Conservation (phyloP, 352 stramenopile species). For the Albugo laibachii region DNA sequence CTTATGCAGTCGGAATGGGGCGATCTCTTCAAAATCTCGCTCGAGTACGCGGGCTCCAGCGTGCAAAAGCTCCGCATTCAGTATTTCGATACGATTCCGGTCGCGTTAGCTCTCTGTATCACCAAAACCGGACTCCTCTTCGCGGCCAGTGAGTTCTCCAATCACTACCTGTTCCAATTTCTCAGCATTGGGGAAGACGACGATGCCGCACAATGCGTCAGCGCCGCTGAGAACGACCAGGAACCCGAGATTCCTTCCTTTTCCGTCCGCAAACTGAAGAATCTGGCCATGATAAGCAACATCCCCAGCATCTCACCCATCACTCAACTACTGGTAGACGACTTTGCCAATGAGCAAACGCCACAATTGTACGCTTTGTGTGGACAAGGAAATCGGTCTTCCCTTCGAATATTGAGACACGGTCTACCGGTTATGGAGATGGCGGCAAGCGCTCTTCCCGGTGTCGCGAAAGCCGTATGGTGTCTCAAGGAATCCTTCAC, state of each 20-base stretch:
- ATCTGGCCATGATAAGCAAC: conserved; percentile 59
- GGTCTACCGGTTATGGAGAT: conserved; percentile 93
- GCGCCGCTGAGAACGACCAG: conserved; percentile 14
- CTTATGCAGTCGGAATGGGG: conserved; percentile 95
- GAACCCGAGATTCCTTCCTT: conserved; percentile 23
- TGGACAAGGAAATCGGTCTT: conserved; percentile 83
- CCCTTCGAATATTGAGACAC: conserved; percentile 90
- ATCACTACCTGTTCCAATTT: conserved; percentile 97
- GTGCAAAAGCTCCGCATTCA: conserved; percentile 78
- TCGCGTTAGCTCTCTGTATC: conserved; percentile 89
- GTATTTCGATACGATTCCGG: conserved; percentile 94
- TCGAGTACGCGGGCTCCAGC: conserved; percentile 67
- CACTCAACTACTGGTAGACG: conserved; percentile 89
- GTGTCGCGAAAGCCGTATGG: conserved; percentile 89
- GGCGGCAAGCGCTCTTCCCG: conserved; percentile 89
- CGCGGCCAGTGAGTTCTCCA: conserved; percentile 90
- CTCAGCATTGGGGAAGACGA: conserved; percentile 89
- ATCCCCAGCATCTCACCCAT: conserved; percentile 83
- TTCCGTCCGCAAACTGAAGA: conserved; percentile 71
- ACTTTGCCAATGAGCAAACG: conserved; percentile 88
- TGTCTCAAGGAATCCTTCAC: conserved; percentile 82
- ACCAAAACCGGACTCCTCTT: conserved; percentile 96
- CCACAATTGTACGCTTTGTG: conserved; percentile 94
- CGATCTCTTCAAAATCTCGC: conserved; percentile 96
- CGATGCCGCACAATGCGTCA: conserved; percentile 41